Conservation (phyloP, 2,329 filamentous ascomycete genomes). For the Colletotrichum siamense region DNA sequence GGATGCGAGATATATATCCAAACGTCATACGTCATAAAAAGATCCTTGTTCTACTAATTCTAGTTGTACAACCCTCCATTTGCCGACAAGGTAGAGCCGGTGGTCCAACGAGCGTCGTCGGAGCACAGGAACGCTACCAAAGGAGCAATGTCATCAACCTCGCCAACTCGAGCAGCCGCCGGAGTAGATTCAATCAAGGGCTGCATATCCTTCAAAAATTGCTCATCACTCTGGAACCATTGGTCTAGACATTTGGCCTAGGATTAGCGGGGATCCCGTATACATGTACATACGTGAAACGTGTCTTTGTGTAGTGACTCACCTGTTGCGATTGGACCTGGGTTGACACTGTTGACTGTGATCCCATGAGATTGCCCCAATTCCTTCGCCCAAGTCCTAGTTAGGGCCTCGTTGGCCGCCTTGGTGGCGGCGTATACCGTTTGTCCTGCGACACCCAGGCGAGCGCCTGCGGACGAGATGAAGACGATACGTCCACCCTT, state of each 20-base stretch:
- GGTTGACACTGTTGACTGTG: slow-evolving; percentile 36
- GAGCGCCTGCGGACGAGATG: slow-evolving; percentile 35
- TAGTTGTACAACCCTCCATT: slow-evolving; percentile 31
- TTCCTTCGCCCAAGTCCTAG: slow-evolving; percentile 34
- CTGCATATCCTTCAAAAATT: slow-evolving; percentile 35
- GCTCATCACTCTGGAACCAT: slow-evolving; percentile 30
- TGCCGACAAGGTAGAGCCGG: slow-evolving; percentile 31
- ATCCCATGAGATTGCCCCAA: slow-evolving; percentile 31
- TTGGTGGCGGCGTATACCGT: slow-evolving; percentile 39
- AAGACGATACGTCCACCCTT: slow-evolving; percentile 36
- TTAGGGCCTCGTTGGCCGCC: slow-evolving; percentile 33
- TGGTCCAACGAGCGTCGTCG: slow-evolving; percentile 33
- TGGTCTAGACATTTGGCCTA: slow-evolving; percentile 20
- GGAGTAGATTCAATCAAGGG: slow-evolving; percentile 35
- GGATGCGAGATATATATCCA: neutral
- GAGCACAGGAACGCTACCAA: slow-evolving; percentile 35
- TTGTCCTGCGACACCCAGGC: slow-evolving; percentile 30
- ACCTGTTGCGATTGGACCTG: slow-evolving; percentile 30
- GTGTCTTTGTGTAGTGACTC: neutral
- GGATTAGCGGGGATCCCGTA: neutral
- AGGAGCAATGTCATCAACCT: slow-evolving; percentile 35
- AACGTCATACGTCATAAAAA: neutral
- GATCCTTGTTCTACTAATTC: neutral
- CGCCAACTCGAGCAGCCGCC: slow-evolving; percentile 31
- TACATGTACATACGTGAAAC: neutral